Evolutionary conservation across 176 grass and related monocot genomes (phyloP), one percentile per base, ranked within the genome.

Genomic region (Saccharum officinarum): DNA sequence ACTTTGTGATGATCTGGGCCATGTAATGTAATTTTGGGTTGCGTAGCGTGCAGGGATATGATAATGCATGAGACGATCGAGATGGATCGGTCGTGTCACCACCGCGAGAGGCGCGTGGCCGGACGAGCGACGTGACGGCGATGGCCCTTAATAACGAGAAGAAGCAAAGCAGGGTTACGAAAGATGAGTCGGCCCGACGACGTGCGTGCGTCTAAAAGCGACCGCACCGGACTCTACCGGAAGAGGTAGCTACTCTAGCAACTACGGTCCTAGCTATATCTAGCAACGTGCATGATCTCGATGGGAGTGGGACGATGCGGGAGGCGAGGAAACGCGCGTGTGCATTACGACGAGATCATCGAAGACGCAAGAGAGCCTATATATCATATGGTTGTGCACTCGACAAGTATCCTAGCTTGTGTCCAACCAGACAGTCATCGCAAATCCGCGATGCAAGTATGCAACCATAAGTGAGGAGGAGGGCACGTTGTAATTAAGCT

Each of bases 181-280:
- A 84, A 87, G 80, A 68, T 50, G 85, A 54, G 75, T 87, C 61
- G 47, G 22, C 3, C 55, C 55, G 55, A 59, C 46, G 37, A 4
- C 26, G 40, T 79, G 46, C 74, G 66, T 82, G 88, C 72, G 16
- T 72, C 69, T 10, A 67, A 86, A 82, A 86, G 71, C 18, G 54
- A 71, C 26, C 55, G 12, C 18, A 4, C 28, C 18, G 54, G 50
- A 54, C 50, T 20, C 49, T 2, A n/a, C 28, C 28, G 28, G 18
- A 1, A 67, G 65, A 68, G 33, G 15, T 34, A 68, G 52, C 8
- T 39, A 22, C 34, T 69, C 55, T 59, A 40, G 18, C 67, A 34
- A 20, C 66, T 68, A 69, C 50, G 18, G 18, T 22, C 52, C 52
- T 37, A 71, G 20, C 46, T 47, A 47, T 47, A 15, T 16, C 5